phyloP scores from a whole-genome alignment of 352 stramenopile species.

The Pythium rishiriense region DNA sequence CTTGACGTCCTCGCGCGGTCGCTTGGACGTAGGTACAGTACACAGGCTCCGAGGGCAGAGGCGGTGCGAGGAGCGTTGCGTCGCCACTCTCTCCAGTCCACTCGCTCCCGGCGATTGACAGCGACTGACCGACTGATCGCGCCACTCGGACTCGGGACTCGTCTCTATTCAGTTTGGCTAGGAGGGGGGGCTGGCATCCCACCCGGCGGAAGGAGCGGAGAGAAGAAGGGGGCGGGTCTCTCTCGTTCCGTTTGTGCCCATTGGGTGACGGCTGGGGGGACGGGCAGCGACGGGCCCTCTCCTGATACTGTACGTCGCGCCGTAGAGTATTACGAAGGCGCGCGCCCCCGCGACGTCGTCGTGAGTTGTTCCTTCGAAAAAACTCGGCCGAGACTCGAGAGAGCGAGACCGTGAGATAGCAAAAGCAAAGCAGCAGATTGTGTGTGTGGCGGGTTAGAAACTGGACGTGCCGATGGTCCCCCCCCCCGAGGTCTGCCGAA shows the following conservation, averaged over 20 bases:
- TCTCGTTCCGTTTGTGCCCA: slow-evolving; percentile 4
- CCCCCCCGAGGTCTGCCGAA: neutral
- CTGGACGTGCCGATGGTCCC: slow-evolving; percentile 3
- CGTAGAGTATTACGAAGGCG: slow-evolving; percentile 10
- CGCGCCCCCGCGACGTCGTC: neutral
- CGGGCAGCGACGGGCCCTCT: neutral
- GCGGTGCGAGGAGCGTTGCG: neutral
- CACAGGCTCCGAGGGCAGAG: neutral
- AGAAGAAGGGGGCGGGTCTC: neutral
- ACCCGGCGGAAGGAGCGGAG: neutral
- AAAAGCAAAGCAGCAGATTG: neutral
- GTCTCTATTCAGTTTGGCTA: slow-evolving; percentile 8
- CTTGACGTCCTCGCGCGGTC: slow-evolving; percentile 8
- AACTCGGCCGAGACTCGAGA: neutral
- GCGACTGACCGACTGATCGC: slow-evolving; percentile 3
- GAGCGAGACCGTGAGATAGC: slow-evolving; percentile 3
- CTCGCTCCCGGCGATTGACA: neutral
- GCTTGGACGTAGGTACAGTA: slow-evolving; percentile 15
- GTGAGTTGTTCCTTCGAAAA: slow-evolving; percentile 10
- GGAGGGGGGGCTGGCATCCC: neutral
- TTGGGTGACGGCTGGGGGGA: neutral
- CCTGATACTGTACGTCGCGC: slow-evolving; percentile 8
- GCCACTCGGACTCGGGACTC: neutral
- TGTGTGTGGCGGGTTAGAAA: slow-evolving; percentile 5
- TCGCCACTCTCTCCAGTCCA: neutral